Evolutionary conservation across 2,329 filamentous ascomycete species (phyloP), one percentile per base, ranked within the genome.

Genomic region (Lasiodiplodia hormozganensis): DNA sequence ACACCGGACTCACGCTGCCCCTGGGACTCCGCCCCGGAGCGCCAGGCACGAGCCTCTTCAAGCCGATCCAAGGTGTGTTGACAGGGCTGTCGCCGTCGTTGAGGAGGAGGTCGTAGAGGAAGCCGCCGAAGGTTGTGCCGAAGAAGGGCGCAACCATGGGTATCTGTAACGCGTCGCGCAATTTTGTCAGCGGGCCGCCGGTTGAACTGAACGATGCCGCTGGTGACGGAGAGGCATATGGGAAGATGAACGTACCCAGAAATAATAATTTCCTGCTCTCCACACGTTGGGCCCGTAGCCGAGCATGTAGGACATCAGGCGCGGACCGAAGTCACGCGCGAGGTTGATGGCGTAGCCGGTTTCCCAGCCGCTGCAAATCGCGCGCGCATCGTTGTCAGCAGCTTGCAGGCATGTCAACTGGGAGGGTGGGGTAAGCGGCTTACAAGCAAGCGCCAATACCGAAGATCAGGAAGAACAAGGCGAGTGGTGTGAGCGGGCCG

Each of bases 241-340:
- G 67, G 49, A 58, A 18, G 18, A 31, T 2, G 11, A 11, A 23
- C 51, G 14, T 21, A 65, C 62, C 89, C 88, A 91, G 75, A 91
- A 91, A 73, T 91, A 92, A 74, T 90, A 90, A 11, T 82, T 82
- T 2, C 88, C 89, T 0, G 87, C 85, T 28, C 82, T 84, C 86
- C 87, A 91, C 0, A 91, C 88, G 64, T 88, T 85, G 68, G 76
- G 78, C 1, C 88, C 88, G 74, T 93, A 93, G 1, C 90, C 90
- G 64, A 92, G 76, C 77, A 88, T 87, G 74, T 88, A 90, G 1
- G 86, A 86, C 69, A 91, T 85, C 31, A 92, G 80, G n/a, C 90
- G 83, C 2, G 90, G 90, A 0, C 90, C 90, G 74, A 92, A 90
- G 72, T 93, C 90, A 76, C 90, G 85, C 25, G 90, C 90, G 52